Conservation (phyloP, 345 rosid genomes). For the Tarenaya hassleriana region DNA sequence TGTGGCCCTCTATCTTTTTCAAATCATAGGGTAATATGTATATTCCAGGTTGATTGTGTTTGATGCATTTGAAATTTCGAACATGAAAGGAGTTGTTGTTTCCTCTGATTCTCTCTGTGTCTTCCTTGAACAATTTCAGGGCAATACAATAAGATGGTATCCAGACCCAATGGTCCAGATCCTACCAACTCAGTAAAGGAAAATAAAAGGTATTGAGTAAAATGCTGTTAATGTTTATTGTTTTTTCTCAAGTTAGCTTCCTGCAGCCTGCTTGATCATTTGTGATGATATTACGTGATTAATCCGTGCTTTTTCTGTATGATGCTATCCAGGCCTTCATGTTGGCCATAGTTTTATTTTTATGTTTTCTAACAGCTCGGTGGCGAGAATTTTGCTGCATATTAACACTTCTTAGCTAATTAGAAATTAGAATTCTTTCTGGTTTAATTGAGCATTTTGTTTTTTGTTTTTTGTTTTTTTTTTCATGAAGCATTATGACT, state of each 20-base stretch:
- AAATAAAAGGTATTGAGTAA: constrained; percentile 41
- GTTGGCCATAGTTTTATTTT: too few relatives aligned
- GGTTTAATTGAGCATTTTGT: not conserved
- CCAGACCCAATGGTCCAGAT: constrained; percentile 24
- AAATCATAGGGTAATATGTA: too few relatives aligned
- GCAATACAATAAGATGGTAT: constrained; percentile 28
- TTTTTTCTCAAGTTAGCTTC: constrained; percentile 11
- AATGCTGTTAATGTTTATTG: not conserved
- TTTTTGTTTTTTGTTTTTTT: too few relatives aligned
- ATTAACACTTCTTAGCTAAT: too few relatives aligned
- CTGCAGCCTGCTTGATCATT: constrained; percentile 6
- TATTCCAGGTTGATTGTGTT: too few relatives aligned
- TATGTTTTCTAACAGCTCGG: too few relatives aligned
- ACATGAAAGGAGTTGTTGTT: not conserved
- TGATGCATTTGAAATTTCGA: too few relatives aligned
- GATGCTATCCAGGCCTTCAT: too few relatives aligned
- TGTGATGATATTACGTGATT: not conserved
- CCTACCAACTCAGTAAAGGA: constrained; percentile 27
- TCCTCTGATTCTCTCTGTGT: not conserved
- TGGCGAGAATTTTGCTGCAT: too few relatives aligned
- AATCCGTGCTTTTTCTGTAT: not conserved
- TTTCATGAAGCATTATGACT: too few relatives aligned
- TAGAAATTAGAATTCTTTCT: too few relatives aligned
- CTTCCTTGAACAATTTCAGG: constrained; percentile 29
- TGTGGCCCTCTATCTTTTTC: too few relatives aligned